Base-by-base conservation (phyloP, 164 flowering plant species). In the Annona squamosa region DNA sequence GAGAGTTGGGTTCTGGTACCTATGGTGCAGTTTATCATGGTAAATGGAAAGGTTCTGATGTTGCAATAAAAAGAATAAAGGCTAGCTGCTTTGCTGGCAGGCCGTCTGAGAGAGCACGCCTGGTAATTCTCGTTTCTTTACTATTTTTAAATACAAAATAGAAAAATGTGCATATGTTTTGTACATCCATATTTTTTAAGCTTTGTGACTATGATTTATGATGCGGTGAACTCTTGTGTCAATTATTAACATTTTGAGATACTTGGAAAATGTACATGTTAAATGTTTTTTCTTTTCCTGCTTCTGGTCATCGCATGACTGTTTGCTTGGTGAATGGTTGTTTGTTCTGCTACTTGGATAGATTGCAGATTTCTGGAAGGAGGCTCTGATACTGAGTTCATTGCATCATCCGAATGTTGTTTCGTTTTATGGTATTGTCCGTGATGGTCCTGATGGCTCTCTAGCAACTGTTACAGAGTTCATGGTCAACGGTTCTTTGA, bases 331-430 rank as follows among this genome's bases (percentile, higher is more conserved):
- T 44, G 48, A 62, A 69, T 69, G 10, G 48, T 48, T 37, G 47
- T 72, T 64, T 37, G 43, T 69, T 63, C 12, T 61, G 3, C 75
- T 79, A 43, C 52, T 69, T 12, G 48, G 42, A 63, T 71, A 95
- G 99, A 95, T 95, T 78, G 94, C 97, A 16, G 99, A 95, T 81
- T 95, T 95, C 82, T 95, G 99, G 99, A 95, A 89, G 83, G 99
- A 95, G 83, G 99, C 99, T 77, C 80, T 86, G 83, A 85, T 91
- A 75, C 79, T 95, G 77, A 87, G 98, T 82, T 91, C 98, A 4
- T 78, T 93, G 80, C 99, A 95, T 73, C 99, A 95, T 82, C 99
- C 99, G 73, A 95, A 95, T 89, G 97, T 95, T 72, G 99, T 95
- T 72, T 86, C 99, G 48, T 95, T 95, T 77, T 95, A 95, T 79